Conservation (phyloP, 768 basidiomycete species). For the Cystobasidium ongulense region DNA sequence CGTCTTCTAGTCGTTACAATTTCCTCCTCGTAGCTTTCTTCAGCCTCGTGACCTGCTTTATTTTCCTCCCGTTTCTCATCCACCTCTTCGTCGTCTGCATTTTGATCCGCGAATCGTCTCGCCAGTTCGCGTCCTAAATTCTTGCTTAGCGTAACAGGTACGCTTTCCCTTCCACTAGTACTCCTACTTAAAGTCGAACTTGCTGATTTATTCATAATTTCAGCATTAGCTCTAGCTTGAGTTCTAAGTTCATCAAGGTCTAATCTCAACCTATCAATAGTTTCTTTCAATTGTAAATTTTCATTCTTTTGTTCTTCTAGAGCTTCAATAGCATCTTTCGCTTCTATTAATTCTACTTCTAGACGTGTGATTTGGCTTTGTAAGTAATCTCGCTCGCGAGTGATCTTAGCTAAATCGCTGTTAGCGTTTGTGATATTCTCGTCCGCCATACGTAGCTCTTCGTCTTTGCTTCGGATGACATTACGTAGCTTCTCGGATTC, state of each 20-base stretch:
- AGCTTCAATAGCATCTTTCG: conserved; percentile 62
- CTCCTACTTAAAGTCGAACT: conserved; percentile 1
- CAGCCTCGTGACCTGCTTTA: not conserved
- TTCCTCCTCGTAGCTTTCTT: conserved; percentile 26
- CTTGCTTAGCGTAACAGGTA: conserved; percentile 13
- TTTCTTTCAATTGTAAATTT: conserved; percentile 86
- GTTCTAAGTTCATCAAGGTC: conserved; percentile 19
- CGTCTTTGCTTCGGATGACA: conserved; percentile 64
- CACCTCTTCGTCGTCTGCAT: not conserved
- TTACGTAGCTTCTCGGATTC: conserved; percentile 69
- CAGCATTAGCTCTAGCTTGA: conserved; percentile 4
- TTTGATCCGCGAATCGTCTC: not conserved
- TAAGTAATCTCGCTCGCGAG: conserved; percentile 60
- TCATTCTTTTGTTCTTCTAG: conserved; percentile 91
- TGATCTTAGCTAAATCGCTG: conserved; percentile 54
- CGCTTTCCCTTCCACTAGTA: conserved; percentile 10
- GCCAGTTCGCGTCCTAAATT: conserved; percentile 24
- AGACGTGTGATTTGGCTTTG: conserved; percentile 64
- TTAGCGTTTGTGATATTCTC: conserved; percentile 58
- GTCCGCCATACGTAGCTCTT: conserved; percentile 58
- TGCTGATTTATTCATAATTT: not conserved
- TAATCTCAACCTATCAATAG: conserved; percentile 51
- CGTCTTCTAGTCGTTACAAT: conserved; percentile 25
- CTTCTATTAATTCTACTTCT: conserved; percentile 62
- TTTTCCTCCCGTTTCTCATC: not conserved